Conservation (phyloP, 1,139 yeast genomes). For the Taphrina deformans region DNA sequence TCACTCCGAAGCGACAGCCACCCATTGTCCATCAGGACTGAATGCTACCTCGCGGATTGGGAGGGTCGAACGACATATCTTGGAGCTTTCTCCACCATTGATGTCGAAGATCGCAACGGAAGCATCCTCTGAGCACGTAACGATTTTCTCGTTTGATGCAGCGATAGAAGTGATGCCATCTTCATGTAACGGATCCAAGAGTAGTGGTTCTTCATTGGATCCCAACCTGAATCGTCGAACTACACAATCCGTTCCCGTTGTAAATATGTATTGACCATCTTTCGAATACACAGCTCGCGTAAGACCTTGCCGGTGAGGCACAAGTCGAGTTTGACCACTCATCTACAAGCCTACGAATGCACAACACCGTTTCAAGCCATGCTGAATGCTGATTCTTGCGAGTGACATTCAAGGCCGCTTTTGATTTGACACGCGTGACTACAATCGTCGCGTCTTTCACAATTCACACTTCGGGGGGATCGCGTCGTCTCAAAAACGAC, state of each 20-base stretch:
- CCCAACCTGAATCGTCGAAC: constrained; percentile 46
- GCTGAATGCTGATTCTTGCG: too few relatives aligned
- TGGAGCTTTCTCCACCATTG: constrained; percentile 40
- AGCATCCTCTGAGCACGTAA: constrained; percentile 47
- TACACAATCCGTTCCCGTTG: constrained; percentile 47
- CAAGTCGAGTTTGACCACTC: constrained; percentile 1
- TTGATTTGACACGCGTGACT: too few relatives aligned
- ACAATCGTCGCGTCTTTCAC: background rate
- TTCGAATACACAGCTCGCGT: constrained; percentile 45
- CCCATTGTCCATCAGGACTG: constrained; percentile 68
- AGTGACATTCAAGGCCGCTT: too few relatives aligned
- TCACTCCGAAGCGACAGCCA: constrained; percentile 70
- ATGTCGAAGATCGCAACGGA: constrained; percentile 44
- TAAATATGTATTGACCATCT: constrained; percentile 45
- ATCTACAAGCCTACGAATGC: background rate
- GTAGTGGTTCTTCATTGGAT: constrained; percentile 43
- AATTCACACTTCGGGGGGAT: background rate
- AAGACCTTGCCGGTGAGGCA: constrained; percentile 45
- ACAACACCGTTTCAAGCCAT: too few relatives aligned
- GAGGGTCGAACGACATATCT: constrained; percentile 50
- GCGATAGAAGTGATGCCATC: constrained; percentile 41
- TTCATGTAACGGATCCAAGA: constrained; percentile 44
- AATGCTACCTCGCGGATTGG: constrained; percentile 67
- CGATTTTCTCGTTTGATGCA: constrained; percentile 42
- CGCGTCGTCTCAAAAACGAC: too few relatives aligned